Percentiles rank a stretch among this genome's conserved stretches.
Conservation (phyloP, 345 rosid genomes). For the Luvunga scandens region DNA sequence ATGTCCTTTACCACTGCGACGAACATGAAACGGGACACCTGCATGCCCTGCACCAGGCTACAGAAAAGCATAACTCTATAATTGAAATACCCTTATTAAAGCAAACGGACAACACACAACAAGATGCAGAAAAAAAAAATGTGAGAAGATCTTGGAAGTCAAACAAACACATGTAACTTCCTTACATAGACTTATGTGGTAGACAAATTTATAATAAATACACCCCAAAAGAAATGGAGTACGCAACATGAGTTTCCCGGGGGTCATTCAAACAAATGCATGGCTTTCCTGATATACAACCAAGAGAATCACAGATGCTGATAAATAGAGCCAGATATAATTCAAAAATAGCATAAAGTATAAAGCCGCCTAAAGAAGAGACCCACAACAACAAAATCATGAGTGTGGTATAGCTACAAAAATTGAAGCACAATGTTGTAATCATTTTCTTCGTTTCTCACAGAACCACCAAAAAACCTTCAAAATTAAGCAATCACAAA, state of each 20-base stretch:
- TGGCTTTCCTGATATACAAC: neutral
- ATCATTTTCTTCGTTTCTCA: neutral
- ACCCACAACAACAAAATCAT: neutral
- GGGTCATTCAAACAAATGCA: neutral
- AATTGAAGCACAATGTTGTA: constrained; percentile 3
- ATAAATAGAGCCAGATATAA: neutral
- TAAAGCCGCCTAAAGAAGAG: neutral
- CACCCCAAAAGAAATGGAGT: neutral
- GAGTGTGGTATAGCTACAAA: neutral
- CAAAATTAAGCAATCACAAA: constrained; percentile 9
- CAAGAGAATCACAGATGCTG: neutral
- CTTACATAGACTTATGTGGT: neutral
- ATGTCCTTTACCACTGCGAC: constrained; percentile 27
- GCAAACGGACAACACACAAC: neutral
- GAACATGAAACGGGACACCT: constrained; percentile 34
- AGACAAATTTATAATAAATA: neutral
- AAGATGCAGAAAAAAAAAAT: neutral
- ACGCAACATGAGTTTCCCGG: neutral
- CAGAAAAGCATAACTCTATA: constrained; percentile 12
- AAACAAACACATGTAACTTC: constrained; percentile 2
- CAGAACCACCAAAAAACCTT: neutral
- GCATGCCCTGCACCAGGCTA: constrained; percentile 39
- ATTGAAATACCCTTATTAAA: neutral
- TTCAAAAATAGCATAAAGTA: neutral
- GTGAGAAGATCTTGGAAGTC: neutral